Conservation (phyloP, 2,329 filamentous ascomycete genomes). For the Monilinia aucupariae region DNA sequence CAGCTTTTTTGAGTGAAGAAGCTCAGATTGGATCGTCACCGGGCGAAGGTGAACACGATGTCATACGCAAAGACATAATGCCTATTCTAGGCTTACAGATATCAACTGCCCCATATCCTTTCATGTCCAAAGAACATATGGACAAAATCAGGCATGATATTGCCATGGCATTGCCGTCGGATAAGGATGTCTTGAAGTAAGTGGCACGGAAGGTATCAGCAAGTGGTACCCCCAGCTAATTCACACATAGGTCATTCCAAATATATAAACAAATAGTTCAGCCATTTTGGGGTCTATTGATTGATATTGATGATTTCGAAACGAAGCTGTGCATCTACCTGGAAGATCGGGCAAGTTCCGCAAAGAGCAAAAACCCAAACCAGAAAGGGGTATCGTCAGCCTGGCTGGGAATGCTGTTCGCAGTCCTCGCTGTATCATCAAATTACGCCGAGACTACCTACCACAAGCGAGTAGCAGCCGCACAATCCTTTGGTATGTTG, state of each 20-base stretch:
- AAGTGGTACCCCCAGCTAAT: constrained; percentile 5
- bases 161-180: constrained; percentile 55
- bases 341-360: constrained; percentile 51
- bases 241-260: constrained; percentile 49
- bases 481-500: constrained; percentile 44
- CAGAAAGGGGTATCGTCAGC: constrained; percentile 49
- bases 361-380: constrained; percentile 31
- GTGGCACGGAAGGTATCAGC: constrained; percentile 28
- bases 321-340: constrained; percentile 60
- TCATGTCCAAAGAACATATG: constrained; percentile 60
- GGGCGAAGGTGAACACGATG: constrained; percentile 42
- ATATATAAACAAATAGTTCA: constrained; percentile 64
- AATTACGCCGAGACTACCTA: constrained; percentile 63
- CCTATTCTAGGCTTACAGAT: constrained; percentile 62
- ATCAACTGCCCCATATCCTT: constrained; percentile 56
- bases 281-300: constrained; percentile 62
- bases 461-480: constrained; percentile 35
- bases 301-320: constrained; percentile 61
- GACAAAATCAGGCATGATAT: constrained; percentile 57
- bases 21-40: constrained; percentile 44
- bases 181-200: constrained; percentile 62
- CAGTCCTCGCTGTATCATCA: constrained; percentile 58
- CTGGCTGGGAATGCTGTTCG: constrained; percentile 61
- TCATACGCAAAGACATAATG: constrained; percentile 58
- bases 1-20: constrained; percentile 59